Conservation (phyloP, 2,329 filamentous ascomycete genomes). For the Chrysoporthe cubensis region DNA sequence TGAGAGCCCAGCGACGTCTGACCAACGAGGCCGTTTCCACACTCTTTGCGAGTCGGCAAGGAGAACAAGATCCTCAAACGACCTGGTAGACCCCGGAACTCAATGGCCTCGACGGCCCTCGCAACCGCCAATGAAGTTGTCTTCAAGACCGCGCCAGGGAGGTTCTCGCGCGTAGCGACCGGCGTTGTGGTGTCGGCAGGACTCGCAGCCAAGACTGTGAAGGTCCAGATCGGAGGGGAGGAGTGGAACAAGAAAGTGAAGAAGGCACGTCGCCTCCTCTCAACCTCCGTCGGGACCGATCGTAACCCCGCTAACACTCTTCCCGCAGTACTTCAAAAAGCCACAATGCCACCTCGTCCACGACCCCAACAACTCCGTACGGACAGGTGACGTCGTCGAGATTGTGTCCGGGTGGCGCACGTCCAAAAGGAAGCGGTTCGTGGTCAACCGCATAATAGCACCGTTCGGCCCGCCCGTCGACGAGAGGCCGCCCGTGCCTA, state of each 20-base stretch:
- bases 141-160: conserved; percentile 14
- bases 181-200: conserved; percentile 80
- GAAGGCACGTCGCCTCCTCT: conserved; percentile 58
- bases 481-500: conserved; percentile 68
- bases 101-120: conserved; percentile 19
- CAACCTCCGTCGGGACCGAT: not conserved
- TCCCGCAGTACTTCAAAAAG: conserved; percentile 64
- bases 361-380: conserved; percentile 75
- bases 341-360: conserved; percentile 72
- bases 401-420: conserved; percentile 69
- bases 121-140: conserved; percentile 8
- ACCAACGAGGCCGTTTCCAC: not conserved
- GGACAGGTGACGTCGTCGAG: conserved; percentile 74
- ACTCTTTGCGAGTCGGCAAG: not conserved
- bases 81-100: not conserved
- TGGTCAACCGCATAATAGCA: conserved; percentile 75
- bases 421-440: conserved; percentile 70
- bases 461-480: conserved; percentile 67
- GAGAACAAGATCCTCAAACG: not conserved
- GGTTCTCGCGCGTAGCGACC: conserved; percentile 18
- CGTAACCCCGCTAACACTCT: not conserved
- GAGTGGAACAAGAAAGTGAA: conserved; percentile 74
- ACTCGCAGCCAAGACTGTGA: conserved; percentile 78
- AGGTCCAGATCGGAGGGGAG: conserved; percentile 72
- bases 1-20: not conserved